These are phyloP conservation scores for Scheffersomyces illinoinensis DNA, from an alignment of 1,139 yeast species.

Conservation along the genomic window DNA sequence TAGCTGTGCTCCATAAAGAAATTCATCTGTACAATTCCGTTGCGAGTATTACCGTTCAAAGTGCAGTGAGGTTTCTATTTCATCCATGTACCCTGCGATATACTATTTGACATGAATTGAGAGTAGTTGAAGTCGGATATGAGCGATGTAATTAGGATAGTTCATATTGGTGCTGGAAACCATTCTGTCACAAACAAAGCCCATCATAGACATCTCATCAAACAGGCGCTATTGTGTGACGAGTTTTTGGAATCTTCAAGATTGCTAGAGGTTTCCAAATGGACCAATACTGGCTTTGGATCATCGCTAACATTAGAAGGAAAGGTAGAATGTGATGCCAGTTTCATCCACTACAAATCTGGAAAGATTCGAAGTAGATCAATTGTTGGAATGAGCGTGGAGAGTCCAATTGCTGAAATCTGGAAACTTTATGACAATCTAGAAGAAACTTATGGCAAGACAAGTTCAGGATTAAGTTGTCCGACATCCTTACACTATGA, in stretches of 20 bases:
- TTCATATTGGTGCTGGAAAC: slow-evolving; percentile 46
- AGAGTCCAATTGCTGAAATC: slow-evolving; percentile 25
- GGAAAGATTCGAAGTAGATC: slow-evolving; percentile 16
- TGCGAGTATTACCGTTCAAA: neutral
- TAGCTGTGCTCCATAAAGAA: neutral
- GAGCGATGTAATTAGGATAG: slow-evolving; percentile 12
- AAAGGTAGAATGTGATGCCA: slow-evolving; percentile 51
- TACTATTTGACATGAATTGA: neutral
- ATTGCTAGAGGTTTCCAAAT: slow-evolving; percentile 41
- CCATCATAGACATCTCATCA: slow-evolving; percentile 24
- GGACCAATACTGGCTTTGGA: slow-evolving; percentile 61
- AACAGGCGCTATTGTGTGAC: slow-evolving; percentile 16
- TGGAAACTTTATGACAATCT: slow-evolving; percentile 18
- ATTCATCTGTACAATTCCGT: neutral
- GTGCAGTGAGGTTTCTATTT: neutral
- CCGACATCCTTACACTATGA: neutral
- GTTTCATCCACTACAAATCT: slow-evolving; percentile 21
- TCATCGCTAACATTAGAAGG: slow-evolving; percentile 51
- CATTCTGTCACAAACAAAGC: slow-evolving; percentile 20
- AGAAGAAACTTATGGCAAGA: slow-evolving; percentile 10
- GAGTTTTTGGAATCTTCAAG: slow-evolving; percentile 14
- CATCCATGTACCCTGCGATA: neutral
- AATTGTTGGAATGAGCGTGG: slow-evolving; percentile 22
- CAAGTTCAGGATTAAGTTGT: neutral
- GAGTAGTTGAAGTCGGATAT: neutral